These are phyloP conservation scores for Luffa acutangula DNA, from an alignment of 306 rosid species.

Conservation along the genomic window DNA sequence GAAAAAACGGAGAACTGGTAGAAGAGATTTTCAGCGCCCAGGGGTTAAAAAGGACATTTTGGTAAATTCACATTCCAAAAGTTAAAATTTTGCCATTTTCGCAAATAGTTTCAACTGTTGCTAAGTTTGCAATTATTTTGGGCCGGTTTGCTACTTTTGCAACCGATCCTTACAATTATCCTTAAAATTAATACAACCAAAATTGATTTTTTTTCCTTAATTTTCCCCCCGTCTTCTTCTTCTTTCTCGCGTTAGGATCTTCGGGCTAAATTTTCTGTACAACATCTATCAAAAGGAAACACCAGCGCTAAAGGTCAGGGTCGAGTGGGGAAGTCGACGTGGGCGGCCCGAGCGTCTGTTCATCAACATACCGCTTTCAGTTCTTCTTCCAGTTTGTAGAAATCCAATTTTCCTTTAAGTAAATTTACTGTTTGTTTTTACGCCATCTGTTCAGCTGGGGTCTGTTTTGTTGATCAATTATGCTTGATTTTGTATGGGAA, in stretches of 20 bases:
- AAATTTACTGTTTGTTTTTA: not conserved
- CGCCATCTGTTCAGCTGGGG: not conserved
- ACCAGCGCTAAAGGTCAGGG: constrained; percentile 21
- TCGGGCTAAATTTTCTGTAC: constrained; percentile 6
- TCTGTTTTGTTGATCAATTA: not conserved
- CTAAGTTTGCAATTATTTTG: no score
- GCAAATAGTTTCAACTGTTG: no score
- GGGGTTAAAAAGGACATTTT: no score
- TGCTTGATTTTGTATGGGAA: not conserved
- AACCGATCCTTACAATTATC: no score
- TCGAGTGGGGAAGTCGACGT: constrained; percentile 24
- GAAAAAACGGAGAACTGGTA: no score
- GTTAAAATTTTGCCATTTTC: no score
- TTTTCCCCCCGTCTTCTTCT: not conserved
- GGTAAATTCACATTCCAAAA: no score
- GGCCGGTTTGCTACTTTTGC: no score
- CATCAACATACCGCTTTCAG: not conserved
- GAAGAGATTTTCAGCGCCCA: no score
- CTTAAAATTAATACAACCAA: no score
- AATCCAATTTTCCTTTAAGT: not conserved
- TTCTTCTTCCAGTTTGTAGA: not conserved
- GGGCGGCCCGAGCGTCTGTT: constrained; percentile 23
- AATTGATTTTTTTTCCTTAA: not conserved
- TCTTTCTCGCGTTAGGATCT: not conserved
- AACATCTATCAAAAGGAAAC: constrained; percentile 30